Conservation (phyloP, 176 grass and related monocot species). For the Melocanna baccifera region DNA sequence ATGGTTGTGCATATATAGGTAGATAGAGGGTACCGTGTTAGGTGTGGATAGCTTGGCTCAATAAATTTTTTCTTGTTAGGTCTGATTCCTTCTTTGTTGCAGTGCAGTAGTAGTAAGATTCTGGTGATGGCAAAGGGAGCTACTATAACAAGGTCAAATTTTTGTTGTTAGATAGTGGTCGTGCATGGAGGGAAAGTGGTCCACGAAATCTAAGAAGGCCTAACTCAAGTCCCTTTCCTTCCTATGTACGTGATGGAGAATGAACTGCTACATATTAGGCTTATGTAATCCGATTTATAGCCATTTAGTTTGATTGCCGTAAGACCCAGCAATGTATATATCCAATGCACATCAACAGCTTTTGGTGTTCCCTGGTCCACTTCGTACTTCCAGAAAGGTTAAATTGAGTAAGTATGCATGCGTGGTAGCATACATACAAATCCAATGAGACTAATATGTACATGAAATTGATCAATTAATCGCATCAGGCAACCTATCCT, state of each 20-base stretch:
- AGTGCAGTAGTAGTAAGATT: constrained; percentile 30
- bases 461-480: neutral
- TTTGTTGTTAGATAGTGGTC: constrained; percentile 37
- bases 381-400: neutral
- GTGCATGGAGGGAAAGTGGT: constrained; percentile 40
- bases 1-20: constrained; percentile 29
- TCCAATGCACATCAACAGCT: neutral
- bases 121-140: constrained; percentile 22
- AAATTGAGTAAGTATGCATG: neutral
- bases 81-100: constrained; percentile 42
- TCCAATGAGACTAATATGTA: no score
- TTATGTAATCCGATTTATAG: constrained; percentile 26
- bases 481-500: neutral
- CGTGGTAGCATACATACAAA: no score
- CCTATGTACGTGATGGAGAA: constrained; percentile 31
- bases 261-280: constrained; percentile 6
- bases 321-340: neutral
- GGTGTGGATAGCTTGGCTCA: constrained; percentile 42
- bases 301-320: neutral
- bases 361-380: neutral
- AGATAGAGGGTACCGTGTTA: constrained; percentile 34
- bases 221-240: constrained; percentile 52
- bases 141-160: constrained; percentile 36
- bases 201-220: constrained; percentile 54
- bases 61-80: constrained; percentile 51